phyloP scores from a whole-genome alignment of 1,284 basidiomycete genomes.

The Neolentinus lepideus region DNA sequence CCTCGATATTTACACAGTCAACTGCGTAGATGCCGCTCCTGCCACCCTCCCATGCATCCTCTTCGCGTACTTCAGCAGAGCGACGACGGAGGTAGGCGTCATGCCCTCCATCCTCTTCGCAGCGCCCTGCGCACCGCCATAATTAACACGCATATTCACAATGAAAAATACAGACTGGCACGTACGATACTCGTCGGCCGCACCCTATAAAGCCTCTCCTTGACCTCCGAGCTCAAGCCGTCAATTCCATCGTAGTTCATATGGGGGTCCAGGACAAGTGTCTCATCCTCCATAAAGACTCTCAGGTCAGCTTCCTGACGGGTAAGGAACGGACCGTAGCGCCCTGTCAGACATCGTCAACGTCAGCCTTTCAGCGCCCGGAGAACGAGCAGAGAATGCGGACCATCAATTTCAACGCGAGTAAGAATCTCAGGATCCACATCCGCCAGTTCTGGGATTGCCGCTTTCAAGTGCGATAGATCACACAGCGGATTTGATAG shows the following conservation, averaged over 20 bases:
- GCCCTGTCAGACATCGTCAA: constrained; percentile 27
- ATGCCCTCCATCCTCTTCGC: constrained; percentile 86
- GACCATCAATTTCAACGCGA: constrained; percentile 71
- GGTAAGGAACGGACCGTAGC: constrained; percentile 53
- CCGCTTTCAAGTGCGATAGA: constrained; percentile 33
- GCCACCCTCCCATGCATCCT: constrained; percentile 15
- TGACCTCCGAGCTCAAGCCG: constrained; percentile 74
- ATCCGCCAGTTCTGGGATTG: constrained; percentile 48
- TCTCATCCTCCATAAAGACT: constrained; percentile 73
- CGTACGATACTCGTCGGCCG: constrained; percentile 68
- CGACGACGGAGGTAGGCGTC: constrained; percentile 66
- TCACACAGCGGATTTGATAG: constrained; percentile 59
- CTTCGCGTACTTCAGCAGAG: constrained; percentile 59
- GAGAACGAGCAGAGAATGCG: constrained; percentile 8
- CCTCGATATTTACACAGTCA: background rate
- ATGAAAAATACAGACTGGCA: constrained; percentile 8
- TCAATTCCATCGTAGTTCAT: constrained; percentile 63
- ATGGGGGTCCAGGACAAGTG: constrained; percentile 57
- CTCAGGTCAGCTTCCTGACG: constrained; percentile 74
- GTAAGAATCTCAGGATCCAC: constrained; percentile 47
- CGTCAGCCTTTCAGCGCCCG: background rate
- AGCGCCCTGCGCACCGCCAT: constrained; percentile 49
- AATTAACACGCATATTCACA: background rate
- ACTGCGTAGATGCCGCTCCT: background rate
- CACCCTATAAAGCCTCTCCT: constrained; percentile 53